Evolutionary conservation across 139 green algal species (phyloP).

Genomic region (Ulvella scutata): DNA sequence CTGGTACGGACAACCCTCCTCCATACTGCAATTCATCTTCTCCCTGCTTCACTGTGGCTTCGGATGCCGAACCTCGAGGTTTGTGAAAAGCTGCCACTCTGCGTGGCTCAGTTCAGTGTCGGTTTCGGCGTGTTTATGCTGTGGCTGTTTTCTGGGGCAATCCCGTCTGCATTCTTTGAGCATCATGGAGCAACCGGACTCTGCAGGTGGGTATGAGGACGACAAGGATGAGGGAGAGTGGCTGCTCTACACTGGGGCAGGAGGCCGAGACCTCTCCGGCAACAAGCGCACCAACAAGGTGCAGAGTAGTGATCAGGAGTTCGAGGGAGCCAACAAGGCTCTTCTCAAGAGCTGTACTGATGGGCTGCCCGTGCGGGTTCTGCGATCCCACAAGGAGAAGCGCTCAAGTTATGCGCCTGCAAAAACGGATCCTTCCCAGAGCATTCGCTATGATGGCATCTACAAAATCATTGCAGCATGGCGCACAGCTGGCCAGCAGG

Average conservation of each 20-base stretch:
- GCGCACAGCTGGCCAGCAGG: constrained; percentile 59
- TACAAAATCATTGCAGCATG: constrained; percentile 86
- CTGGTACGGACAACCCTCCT: not conserved
- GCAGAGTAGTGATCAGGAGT: constrained; percentile 74
- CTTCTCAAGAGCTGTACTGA: constrained; percentile 63
- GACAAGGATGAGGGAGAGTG: constrained; percentile 86
- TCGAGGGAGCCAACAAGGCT: constrained; percentile 79
- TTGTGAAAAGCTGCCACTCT: too few species aligned
- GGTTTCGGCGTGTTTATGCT: too few species aligned
- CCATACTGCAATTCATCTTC: too few species aligned
- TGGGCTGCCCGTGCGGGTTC: constrained; percentile 78
- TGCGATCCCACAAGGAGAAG: constrained; percentile 84
- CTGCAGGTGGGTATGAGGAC: constrained; percentile 71
- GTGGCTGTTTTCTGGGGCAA: too few species aligned
- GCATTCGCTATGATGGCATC: constrained; percentile 85
- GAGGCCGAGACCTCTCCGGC: constrained; percentile 78
- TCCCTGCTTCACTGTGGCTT: too few species aligned
- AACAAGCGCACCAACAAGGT: constrained; percentile 94
- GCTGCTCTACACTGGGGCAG: constrained; percentile 89
- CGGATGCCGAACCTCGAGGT: too few species aligned
- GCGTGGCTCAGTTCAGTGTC: too few species aligned
- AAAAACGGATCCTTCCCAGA: constrained; percentile 25
- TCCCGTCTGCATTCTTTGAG: too few species aligned
- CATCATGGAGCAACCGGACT: too few species aligned
- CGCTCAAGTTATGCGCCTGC: constrained; percentile 76